Percentiles rank a stretch among this genome's conserved stretches.
Conservation (phyloP, 768 basidiomycete species). For the Lentinula edodes region DNA sequence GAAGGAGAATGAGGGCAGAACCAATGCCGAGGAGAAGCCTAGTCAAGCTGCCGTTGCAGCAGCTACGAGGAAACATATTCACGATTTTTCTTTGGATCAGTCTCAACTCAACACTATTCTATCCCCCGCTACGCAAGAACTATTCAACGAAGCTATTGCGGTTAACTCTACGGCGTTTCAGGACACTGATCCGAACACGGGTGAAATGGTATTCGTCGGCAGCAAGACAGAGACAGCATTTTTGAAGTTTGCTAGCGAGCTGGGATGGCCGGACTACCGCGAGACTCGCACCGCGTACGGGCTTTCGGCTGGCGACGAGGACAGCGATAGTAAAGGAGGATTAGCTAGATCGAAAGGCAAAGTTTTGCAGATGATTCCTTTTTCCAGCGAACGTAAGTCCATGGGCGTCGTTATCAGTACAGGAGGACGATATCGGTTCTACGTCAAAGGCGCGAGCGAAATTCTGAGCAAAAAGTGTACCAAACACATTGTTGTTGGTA, state of each 20-base stretch:
- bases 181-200: slow-evolving; percentile 60
- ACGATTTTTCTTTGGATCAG: slow-evolving; percentile 88
- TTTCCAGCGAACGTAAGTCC: slow-evolving; percentile 88
- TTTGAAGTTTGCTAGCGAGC: slow-evolving; percentile 76
- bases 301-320: background rate
- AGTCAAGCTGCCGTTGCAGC: slow-evolving; percentile 19
- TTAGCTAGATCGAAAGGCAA: slow-evolving; percentile 31
- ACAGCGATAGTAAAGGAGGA: background rate
- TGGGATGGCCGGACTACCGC: slow-evolving; percentile 71
- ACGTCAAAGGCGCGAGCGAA: slow-evolving; percentile 93
- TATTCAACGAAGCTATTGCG: slow-evolving; percentile 84
- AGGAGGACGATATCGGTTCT: slow-evolving; percentile 56
- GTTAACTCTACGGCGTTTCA: slow-evolving; percentile 96
- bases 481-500: slow-evolving; percentile 64
- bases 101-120: slow-evolving; percentile 60
- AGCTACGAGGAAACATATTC: slow-evolving; percentile 36
- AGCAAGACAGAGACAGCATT: slow-evolving; percentile 96
- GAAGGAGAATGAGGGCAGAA: slow-evolving; percentile 61
- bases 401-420: slow-evolving; percentile 85
- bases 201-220: slow-evolving; percentile 67
- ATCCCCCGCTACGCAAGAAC: slow-evolving; percentile 48
- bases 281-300: slow-evolving; percentile 47
- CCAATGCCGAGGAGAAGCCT: slow-evolving; percentile 61
- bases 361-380: slow-evolving; percentile 86
- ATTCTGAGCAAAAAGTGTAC: slow-evolving; percentile 78